Evolutionary conservation across 2,329 filamentous ascomycete species (phyloP).

Genomic region (Beauveria pseudobassiana): DNA sequence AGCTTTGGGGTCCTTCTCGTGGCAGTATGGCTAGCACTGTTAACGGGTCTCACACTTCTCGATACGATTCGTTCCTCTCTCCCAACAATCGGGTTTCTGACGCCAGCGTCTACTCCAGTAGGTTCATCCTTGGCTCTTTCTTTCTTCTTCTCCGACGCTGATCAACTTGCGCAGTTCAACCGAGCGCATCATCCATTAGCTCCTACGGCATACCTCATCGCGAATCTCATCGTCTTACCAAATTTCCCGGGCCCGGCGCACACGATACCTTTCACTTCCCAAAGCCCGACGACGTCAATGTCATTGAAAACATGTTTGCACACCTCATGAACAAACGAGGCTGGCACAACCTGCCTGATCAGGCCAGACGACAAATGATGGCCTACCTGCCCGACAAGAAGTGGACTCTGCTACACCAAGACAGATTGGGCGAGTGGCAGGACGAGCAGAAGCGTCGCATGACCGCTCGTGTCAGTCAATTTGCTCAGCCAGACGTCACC

Average conservation of each 20-base stretch:
- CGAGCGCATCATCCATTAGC: conserved; percentile 49
- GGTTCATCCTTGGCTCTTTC: conserved; percentile 17
- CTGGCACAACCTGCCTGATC: conserved; percentile 94
- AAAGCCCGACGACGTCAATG: conserved; percentile 69
- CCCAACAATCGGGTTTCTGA: conserved; percentile 53
- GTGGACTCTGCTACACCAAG: conserved; percentile 95
- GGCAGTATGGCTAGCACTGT: conserved; percentile 47
- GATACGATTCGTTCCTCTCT: conserved; percentile 57
- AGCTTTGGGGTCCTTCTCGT: conserved; percentile 61
- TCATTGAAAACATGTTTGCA: conserved; percentile 87
- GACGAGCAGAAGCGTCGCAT: conserved; percentile 84
- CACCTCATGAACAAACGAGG: conserved; percentile 95
- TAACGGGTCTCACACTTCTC: conserved; percentile 45
- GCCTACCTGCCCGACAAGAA: conserved; percentile 92
- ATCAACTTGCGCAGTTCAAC: conserved; percentile 35
- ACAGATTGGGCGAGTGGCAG: conserved; percentile 87
- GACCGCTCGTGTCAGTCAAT: conserved; percentile 65
- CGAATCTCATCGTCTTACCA: conserved; percentile 51
- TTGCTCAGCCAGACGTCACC: conserved; percentile 61
- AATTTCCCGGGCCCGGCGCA: conserved; percentile 35
- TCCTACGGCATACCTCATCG: conserved; percentile 44
- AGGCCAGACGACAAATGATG: conserved; percentile 91
- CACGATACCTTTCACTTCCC: conserved; percentile 53
- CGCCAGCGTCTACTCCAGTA: conserved; percentile 52
- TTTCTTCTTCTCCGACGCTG: conserved; percentile 16